A percentile compares a stretch with the other conserved stretches of the same genome.
Evolutionary conservation across 1,284 basidiomycete genomes (phyloP).

Genomic region (Ustilago esculenta): DNA sequence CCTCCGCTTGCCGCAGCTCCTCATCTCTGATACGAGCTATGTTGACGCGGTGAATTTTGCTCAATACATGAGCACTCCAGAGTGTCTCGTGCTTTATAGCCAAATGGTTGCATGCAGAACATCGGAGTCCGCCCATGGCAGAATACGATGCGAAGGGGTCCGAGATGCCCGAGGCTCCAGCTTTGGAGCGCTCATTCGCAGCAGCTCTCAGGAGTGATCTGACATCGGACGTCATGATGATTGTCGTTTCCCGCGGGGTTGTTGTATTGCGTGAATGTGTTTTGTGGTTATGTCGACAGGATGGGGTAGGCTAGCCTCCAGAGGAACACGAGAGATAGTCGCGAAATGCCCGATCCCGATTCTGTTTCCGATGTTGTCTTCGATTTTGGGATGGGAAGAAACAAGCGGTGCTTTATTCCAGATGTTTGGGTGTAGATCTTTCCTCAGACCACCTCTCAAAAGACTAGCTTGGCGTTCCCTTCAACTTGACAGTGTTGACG

Average conservation of each 20-base stretch:
- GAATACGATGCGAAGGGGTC: constrained; percentile 54
- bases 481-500: background rate
- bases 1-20: constrained; percentile 22
- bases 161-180: constrained; percentile 12
- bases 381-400: background rate
- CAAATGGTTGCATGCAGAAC: constrained; percentile 50
- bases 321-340: background rate
- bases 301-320: background rate
- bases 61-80: constrained; percentile 49
- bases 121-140: constrained; percentile 41
- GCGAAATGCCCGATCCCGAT: background rate
- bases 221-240: constrained; percentile 44
- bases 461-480: background rate
- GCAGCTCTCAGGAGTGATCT: constrained; percentile 45
- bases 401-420: background rate
- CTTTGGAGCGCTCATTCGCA: constrained; percentile 28
- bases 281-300: too few relatives aligned
- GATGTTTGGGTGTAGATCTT: background rate
- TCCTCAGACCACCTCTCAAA: background rate
- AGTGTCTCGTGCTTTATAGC: constrained; percentile 57
- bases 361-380: background rate
- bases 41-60: constrained; percentile 49
- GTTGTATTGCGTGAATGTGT: too few relatives aligned
- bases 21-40: constrained; percentile 26
- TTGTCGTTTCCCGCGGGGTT: too few relatives aligned